A percentile compares a stretch with the other conserved stretches of the same genome.
These are phyloP conservation scores for Nigrospora osmanthi DNA, from an alignment of 2,329 filamentous ascomycete species.

Conservation along the genomic window DNA sequence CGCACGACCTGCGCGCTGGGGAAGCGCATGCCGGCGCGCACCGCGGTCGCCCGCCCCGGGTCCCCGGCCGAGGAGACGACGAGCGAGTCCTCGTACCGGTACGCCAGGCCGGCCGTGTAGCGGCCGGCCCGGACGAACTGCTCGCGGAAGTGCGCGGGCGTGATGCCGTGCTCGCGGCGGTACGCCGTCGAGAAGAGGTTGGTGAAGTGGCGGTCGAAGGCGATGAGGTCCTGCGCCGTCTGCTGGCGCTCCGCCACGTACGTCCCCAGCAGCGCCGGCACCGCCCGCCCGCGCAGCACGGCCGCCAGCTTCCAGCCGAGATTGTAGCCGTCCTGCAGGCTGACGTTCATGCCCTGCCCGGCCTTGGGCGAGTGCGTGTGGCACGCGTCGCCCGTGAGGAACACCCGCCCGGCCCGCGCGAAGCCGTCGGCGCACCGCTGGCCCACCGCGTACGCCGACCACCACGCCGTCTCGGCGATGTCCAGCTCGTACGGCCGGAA, in stretches of 20 bases:
- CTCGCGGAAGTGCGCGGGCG: conserved; percentile 42
- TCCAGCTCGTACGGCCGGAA: conserved; percentile 47
- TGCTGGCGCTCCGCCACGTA: conserved; percentile 45
- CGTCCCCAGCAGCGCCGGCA: conserved; percentile 36
- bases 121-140: conserved; percentile 49
- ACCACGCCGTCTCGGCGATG: conserved; percentile 49
- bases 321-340: conserved; percentile 4
- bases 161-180: conserved; percentile 25
- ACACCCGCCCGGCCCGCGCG: conserved; percentile 47
- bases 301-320: conserved; percentile 35
- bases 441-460: conserved; percentile 56
- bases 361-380: conserved; percentile 51
- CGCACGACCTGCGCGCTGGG: conserved; percentile 51
- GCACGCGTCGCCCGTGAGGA: conserved; percentile 56
- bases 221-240: conserved; percentile 49
- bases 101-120: conserved; percentile 53
- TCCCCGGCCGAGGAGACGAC: conserved; percentile 31
- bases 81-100: conserved; percentile 41
- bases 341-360: conserved; percentile 63
- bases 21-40: conserved; percentile 47
- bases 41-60: conserved; percentile 27
- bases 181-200: conserved; percentile 41
- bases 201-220: conserved; percentile 49
- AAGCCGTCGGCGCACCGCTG: conserved; percentile 54
- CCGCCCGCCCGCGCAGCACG: conserved; percentile 35